Percentiles rank a stretch among this genome's conserved stretches.
These are phyloP conservation scores for Cocos nucifera DNA, from an alignment of 176 grass and related monocot genomes.

Conservation along the genomic window DNA sequence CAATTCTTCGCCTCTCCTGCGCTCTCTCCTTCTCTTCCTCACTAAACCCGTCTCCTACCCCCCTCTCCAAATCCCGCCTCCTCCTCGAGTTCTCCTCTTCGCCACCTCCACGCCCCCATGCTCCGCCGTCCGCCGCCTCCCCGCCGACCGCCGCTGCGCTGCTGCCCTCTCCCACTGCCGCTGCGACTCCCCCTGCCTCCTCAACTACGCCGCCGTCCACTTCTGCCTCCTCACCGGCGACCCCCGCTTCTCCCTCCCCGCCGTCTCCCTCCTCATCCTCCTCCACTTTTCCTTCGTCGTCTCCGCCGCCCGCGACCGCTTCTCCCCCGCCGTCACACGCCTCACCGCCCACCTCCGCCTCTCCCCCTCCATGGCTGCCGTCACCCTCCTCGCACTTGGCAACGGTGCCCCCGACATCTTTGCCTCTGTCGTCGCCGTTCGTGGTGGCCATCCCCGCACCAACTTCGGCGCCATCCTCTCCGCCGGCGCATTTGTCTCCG, in stretches of 20 bases:
- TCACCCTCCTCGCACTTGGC: constrained; percentile 78
- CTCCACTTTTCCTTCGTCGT: constrained; percentile 77
- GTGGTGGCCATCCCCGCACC: constrained; percentile 30
- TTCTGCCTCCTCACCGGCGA: constrained; percentile 35
- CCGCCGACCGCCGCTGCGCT: constrained; percentile 4
- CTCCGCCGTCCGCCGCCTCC: constrained; percentile 5
- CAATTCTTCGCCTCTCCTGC: too few relatives aligned
- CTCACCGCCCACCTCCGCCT: constrained; percentile 49
- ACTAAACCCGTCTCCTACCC: too few relatives aligned
- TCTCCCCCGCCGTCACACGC: constrained; percentile 52
- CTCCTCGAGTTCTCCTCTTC: neutral
- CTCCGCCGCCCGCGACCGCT: constrained; percentile 26
- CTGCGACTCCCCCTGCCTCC: constrained; percentile 29
- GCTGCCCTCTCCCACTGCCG: constrained; percentile 14
- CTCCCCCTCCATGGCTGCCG: constrained; percentile 72
- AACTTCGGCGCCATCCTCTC: constrained; percentile 61
- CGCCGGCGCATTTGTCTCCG: constrained; percentile 64
- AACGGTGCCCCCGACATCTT: constrained; percentile 78
- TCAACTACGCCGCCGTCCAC: constrained; percentile 64
- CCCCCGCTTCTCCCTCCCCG: constrained; percentile 34
- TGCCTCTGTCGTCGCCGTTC: constrained; percentile 58
- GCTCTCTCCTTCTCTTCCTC: too few relatives aligned
- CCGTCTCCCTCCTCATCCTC: constrained; percentile 20
- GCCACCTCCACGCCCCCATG: constrained; percentile 4
- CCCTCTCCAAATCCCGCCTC: too few relatives aligned